Evolutionary conservation across 2,329 filamentous ascomycete genomes (phyloP).

Genomic region (Pezicula carpinea): DNA sequence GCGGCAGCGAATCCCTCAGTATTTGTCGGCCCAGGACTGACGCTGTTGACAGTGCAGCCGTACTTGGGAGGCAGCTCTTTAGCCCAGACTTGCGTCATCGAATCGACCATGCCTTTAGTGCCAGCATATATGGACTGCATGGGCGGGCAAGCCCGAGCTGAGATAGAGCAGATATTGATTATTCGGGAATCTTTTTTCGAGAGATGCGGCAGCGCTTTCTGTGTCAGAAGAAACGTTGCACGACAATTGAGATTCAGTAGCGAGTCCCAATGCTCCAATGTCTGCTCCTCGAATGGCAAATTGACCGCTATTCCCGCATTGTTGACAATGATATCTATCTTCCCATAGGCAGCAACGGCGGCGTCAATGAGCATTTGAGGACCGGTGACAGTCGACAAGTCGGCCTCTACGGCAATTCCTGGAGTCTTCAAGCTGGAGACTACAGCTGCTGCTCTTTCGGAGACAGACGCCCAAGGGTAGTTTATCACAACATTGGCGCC

Average conservation of each 20-base stretch:
- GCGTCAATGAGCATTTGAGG: constrained; percentile 33
- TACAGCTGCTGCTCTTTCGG: constrained; percentile 26
- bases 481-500: constrained; percentile 45
- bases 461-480: constrained; percentile 36
- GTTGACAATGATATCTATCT: constrained; percentile 40
- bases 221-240: constrained; percentile 38
- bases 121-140: constrained; percentile 44
- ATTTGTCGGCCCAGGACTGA: constrained; percentile 38
- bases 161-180: constrained; percentile 38
- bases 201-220: constrained; percentile 34
- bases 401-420: constrained; percentile 36
- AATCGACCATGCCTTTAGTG: constrained; percentile 45
- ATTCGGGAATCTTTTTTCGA: constrained; percentile 32
- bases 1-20: constrained; percentile 32
- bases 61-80: constrained; percentile 39
- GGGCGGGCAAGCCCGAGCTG: constrained; percentile 30
- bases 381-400: constrained; percentile 34
- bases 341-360: constrained; percentile 31
- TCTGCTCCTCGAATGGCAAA: constrained; percentile 33
- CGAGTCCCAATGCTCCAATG: constrained; percentile 33
- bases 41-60: constrained; percentile 41
- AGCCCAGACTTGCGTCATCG: constrained; percentile 39
- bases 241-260: constrained; percentile 38
- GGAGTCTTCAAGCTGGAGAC: constrained; percentile 24
- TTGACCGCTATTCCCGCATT: constrained; percentile 39